Conservation (phyloP, 1,139 yeast genomes). For the Waltiozyma sp. region DNA sequence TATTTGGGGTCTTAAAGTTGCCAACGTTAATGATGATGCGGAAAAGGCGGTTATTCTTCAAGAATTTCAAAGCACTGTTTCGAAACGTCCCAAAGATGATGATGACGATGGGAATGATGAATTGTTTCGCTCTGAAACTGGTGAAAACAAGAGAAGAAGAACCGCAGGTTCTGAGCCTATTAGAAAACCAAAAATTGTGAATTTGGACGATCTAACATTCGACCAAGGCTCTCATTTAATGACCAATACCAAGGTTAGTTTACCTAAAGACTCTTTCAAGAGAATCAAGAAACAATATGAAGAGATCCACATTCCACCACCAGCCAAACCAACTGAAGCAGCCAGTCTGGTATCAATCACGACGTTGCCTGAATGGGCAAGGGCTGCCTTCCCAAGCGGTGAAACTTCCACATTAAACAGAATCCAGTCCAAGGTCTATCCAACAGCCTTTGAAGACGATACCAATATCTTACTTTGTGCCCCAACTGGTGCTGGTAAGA, state of each 20-base stretch:
- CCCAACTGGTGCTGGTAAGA: constrained; percentile 98
- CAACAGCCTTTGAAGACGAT: constrained; percentile 62
- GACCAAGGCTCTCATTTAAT: constrained; percentile 65
- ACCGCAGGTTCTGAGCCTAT: constrained; percentile 4
- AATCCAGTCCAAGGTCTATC: constrained; percentile 76
- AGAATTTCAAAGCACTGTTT: constrained; percentile 24
- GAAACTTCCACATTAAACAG: constrained; percentile 65
- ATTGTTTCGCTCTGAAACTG: constrained; percentile 3
- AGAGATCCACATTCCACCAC: constrained; percentile 82
- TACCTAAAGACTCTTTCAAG: constrained; percentile 80
- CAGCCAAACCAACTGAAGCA: constrained; percentile 33
- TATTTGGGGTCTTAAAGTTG: constrained; percentile 41
- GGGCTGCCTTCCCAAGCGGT: constrained; percentile 55
- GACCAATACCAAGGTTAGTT: constrained; percentile 53
- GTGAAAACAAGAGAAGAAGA: constrained; percentile 17
- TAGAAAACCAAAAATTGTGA: constrained; percentile 45
- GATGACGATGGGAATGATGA: constrained; percentile 12
- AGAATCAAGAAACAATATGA: constrained; percentile 68
- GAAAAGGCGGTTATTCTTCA: constrained; percentile 21
- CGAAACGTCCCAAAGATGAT: constrained; percentile 20
- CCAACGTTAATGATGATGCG: constrained; percentile 27
- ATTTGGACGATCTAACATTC: constrained; percentile 51
- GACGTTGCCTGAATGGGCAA: constrained; percentile 75
- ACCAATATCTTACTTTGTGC: constrained; percentile 80
- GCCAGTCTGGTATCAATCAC: constrained; percentile 47